Evolutionary conservation across 2,329 filamentous ascomycete species (phyloP).

Genomic region (Xenoacremonium recifei): DNA sequence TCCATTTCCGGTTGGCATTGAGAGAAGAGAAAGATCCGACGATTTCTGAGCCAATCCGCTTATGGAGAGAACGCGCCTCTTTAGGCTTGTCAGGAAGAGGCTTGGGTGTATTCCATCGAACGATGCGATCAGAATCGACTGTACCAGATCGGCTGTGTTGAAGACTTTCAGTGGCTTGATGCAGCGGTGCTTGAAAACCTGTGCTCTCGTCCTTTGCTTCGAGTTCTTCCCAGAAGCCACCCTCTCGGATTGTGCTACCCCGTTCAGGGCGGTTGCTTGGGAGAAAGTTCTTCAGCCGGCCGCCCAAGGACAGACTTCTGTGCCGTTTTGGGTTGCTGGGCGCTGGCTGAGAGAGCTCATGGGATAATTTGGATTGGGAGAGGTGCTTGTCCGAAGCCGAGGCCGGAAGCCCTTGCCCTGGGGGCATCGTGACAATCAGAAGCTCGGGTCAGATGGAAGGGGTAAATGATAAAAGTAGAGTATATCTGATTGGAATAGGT

Average conservation of each 20-base stretch:
- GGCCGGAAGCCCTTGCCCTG: no score
- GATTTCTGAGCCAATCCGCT: not conserved
- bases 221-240: conserved; percentile 27
- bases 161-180: conserved; percentile 12
- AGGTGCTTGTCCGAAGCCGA: no score
- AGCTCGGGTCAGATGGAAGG: no score
- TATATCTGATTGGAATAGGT: no score
- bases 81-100: conserved; percentile 16
- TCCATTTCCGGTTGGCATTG: conserved; percentile 14
- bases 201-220: conserved; percentile 8
- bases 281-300: conserved; percentile 44
- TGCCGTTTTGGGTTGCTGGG: conserved; percentile 2
- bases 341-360: no score
- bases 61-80: not conserved
- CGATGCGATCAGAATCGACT: conserved; percentile 29
- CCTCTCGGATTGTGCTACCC: conserved; percentile 44
- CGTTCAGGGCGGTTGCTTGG: conserved; percentile 50
- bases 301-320: conserved; percentile 30
- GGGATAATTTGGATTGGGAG: no score
- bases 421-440: no score
- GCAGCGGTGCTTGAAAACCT: conserved; percentile 1
- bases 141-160: conserved; percentile 17
- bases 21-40: not conserved
- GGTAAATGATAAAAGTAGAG: no score
- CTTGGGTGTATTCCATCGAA: conserved; percentile 36